Evolutionary conservation across 1,284 basidiomycete genomes (phyloP).

Genomic region (Trametes hirsuta): DNA sequence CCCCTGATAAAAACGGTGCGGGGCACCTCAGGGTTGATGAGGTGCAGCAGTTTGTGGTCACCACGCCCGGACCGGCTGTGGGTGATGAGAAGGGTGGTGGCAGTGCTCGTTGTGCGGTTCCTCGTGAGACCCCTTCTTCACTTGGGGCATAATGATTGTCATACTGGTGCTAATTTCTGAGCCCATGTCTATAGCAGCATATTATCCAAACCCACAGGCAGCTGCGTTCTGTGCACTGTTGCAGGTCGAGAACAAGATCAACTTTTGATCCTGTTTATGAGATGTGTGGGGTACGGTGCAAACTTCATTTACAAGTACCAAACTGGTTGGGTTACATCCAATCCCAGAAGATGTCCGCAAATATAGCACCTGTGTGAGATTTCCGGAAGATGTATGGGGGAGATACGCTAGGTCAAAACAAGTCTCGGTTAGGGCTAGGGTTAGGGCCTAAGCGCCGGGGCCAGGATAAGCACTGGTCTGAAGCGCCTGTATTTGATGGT

Average conservation of each 20-base stretch:
- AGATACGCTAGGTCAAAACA: too few relatives aligned
- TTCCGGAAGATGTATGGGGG: too few relatives aligned
- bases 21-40: constrained; percentile 45
- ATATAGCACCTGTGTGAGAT: too few relatives aligned
- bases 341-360: too few relatives aligned
- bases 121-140: background rate
- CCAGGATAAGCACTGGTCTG: too few relatives aligned
- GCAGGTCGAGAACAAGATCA: constrained; percentile 81
- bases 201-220: constrained; percentile 92
- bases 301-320: too few relatives aligned
- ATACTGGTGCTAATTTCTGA: background rate
- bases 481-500: too few relatives aligned
- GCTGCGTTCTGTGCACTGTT: constrained; percentile 84
- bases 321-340: too few relatives aligned
- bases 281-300: too few relatives aligned
- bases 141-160: background rate
- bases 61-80: constrained; percentile 71
- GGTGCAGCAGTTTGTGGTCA: constrained; percentile 75
- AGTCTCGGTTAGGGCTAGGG: too few relatives aligned
- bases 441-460: too few relatives aligned
- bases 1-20: constrained; percentile 31
- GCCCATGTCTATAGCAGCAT: constrained; percentile 52
- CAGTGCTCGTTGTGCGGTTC: constrained; percentile 51
- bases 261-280: too few relatives aligned
- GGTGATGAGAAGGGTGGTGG: constrained; percentile 32